Percentiles rank a stretch among this genome's conserved stretches.
Conservation (phyloP, 805 yeast species). For the Cyberlindnera petersonii region DNA sequence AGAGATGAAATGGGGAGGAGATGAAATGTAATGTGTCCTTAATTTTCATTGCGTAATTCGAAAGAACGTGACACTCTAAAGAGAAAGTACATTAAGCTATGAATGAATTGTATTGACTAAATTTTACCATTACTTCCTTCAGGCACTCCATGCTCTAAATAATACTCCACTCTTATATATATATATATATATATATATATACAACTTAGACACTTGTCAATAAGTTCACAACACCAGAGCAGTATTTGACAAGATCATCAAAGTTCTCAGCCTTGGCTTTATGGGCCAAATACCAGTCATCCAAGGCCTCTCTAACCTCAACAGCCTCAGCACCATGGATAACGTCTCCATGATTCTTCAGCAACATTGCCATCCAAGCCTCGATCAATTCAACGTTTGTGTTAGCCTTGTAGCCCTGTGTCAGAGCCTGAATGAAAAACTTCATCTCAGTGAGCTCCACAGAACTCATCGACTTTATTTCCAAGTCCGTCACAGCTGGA, state of each 20-base stretch:
- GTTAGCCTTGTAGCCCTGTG: slow-evolving; percentile 52
- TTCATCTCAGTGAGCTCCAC: slow-evolving; percentile 59
- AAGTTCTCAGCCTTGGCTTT: slow-evolving; percentile 41
- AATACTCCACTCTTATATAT: too few relatives aligned
- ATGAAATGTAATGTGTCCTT: too few relatives aligned
- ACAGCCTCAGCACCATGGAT: slow-evolving; percentile 41
- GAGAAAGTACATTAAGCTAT: too few relatives aligned
- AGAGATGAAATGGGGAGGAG: too few relatives aligned
- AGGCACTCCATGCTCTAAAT: too few relatives aligned
- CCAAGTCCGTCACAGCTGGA: slow-evolving; percentile 80
- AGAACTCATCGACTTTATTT: slow-evolving; percentile 72
- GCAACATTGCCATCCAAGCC: slow-evolving; percentile 72
- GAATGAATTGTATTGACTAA: too few relatives aligned
- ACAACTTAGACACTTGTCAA: slow-evolving; percentile 32
- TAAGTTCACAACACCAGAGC: slow-evolving; percentile 73
- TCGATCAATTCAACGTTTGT: slow-evolving; percentile 72
- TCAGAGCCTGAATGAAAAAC: slow-evolving; percentile 63
- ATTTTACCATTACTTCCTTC: too few relatives aligned
- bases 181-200: neutral
- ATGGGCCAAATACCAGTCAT: slow-evolving; percentile 45
- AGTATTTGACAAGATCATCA: slow-evolving; percentile 70
- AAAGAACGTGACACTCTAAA: too few relatives aligned
- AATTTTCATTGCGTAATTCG: too few relatives aligned
- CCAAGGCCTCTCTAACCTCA: slow-evolving; percentile 43
- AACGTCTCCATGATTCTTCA: slow-evolving; percentile 81